Percentiles rank a stretch among this genome's conserved stretches.
Conservation (phyloP, 2,329 filamentous ascomycete genomes). For the Neopestalotiopsis sp. region DNA sequence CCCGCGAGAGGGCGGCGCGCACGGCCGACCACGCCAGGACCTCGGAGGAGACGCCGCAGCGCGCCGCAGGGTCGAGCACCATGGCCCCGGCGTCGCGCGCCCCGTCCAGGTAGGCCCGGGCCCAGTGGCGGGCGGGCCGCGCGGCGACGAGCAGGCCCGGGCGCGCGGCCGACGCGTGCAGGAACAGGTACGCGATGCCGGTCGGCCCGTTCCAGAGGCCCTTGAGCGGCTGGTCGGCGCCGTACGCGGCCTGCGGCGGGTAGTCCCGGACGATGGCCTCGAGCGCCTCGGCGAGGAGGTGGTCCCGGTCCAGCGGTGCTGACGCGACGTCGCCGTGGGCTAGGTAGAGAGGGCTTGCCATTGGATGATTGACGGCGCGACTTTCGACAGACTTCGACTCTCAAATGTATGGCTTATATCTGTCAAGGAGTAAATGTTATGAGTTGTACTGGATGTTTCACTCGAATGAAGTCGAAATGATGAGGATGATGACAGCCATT, state of each 20-base stretch:
- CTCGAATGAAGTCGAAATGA: not conserved
- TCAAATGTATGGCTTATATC: too few species aligned
- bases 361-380: not conserved
- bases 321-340: not conserved
- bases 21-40: not conserved
- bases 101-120: not conserved
- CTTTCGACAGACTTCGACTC: too few species aligned
- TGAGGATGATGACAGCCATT: not conserved
- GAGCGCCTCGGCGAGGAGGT: not conserved
- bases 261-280: conserved; percentile 1
- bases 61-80: not conserved
- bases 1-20: not conserved
- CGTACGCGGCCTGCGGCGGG: not conserved
- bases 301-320: not conserved
- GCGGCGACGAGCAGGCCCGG: not conserved
- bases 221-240: not conserved
- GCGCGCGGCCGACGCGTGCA: not conserved
- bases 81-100: not conserved
- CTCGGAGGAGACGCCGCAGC: not conserved
- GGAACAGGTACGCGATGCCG: conserved; percentile 13
- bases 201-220: conserved; percentile 15
- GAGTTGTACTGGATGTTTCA: not conserved
- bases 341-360: not conserved
- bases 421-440: not conserved
- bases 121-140: not conserved